A percentile compares a stretch with the other conserved stretches of the same genome.
Conservation (phyloP, 495 filamentous ascomycete species). For the Parmelia sp. region DNA sequence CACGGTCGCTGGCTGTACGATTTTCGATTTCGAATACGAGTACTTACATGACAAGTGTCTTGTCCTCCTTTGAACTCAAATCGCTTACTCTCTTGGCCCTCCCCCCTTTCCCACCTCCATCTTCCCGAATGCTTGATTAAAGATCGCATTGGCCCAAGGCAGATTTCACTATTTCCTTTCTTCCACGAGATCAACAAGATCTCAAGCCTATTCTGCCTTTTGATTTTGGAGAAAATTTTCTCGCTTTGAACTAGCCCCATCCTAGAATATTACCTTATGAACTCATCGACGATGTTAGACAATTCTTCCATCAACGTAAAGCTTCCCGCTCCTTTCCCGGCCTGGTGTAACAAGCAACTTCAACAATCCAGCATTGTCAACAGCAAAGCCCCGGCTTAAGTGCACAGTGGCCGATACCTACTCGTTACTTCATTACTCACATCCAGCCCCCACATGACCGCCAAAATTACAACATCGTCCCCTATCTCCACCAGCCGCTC, state of each 20-base stretch:
- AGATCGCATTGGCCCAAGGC: not conserved
- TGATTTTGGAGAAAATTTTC: not conserved
- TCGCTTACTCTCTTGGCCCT: not conserved
- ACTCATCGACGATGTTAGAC: too few species aligned
- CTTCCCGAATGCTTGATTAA: not conserved
- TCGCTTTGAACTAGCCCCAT: not conserved
- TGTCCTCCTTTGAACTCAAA: not conserved
- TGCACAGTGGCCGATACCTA: too few species aligned
- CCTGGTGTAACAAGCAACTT: too few species aligned
- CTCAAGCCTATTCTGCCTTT: not conserved
- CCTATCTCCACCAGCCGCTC: too few species aligned
- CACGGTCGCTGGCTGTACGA: not conserved
- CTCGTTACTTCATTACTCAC: conserved; percentile 6
- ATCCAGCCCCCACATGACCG: too few species aligned
- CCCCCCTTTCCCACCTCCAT: too few species aligned
- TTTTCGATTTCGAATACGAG: not conserved
- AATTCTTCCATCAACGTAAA: too few species aligned
- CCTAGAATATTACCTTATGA: too few species aligned
- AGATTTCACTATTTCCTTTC: not conserved
- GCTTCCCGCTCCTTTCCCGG: too few species aligned
- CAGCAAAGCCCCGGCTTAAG: too few species aligned
- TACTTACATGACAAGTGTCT: not conserved
- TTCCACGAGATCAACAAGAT: not conserved
- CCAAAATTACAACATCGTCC: too few species aligned
- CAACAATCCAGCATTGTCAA: too few species aligned